Evolutionary conservation across 108 stramenopile genomes (phyloP).

Genomic region (Skeletonema marinoi): DNA sequence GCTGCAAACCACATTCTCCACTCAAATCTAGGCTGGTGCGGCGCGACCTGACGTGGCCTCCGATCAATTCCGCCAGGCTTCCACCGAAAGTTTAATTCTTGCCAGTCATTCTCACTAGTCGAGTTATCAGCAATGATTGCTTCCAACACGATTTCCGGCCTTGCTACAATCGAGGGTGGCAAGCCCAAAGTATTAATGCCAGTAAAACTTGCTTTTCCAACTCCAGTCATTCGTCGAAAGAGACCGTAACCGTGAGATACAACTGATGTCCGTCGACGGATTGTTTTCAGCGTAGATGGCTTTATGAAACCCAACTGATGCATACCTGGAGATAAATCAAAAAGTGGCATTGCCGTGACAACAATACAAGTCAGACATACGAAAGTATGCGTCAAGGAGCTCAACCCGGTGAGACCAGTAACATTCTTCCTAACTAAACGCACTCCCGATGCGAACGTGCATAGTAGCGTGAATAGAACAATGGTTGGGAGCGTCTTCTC

Average conservation of each 20-base stretch:
- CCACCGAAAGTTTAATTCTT: conserved; percentile 61
- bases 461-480: conserved; percentile 12
- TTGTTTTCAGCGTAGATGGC: conserved; percentile 4
- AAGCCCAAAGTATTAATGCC: conserved; percentile 19
- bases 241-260: conserved; percentile 64
- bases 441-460: conserved; percentile 6
- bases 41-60: conserved; percentile 53
- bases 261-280: conserved; percentile 11
- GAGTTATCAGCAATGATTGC: conserved; percentile 29
- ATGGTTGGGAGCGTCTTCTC: conserved; percentile 18
- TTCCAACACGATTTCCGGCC: conserved; percentile 69
- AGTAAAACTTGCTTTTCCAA: conserved; percentile 30
- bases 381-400: conserved; percentile 7
- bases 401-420: conserved; percentile 1
- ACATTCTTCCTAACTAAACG: background rate
- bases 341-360: conserved; percentile 42
- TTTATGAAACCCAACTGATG: conserved; percentile 5
- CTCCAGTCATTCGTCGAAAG: conserved; percentile 83
- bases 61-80: conserved; percentile 52
- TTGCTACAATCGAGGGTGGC: conserved; percentile 50
- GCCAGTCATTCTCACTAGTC: conserved; percentile 43
- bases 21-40: conserved; percentile 68
- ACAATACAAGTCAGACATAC: conserved; percentile 37
- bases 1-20: conserved; percentile 90
- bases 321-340: conserved; percentile 27